These are phyloP conservation scores for Epichloe baconii DNA, from an alignment of 2,329 filamentous ascomycete genomes.

Conservation along the genomic window DNA sequence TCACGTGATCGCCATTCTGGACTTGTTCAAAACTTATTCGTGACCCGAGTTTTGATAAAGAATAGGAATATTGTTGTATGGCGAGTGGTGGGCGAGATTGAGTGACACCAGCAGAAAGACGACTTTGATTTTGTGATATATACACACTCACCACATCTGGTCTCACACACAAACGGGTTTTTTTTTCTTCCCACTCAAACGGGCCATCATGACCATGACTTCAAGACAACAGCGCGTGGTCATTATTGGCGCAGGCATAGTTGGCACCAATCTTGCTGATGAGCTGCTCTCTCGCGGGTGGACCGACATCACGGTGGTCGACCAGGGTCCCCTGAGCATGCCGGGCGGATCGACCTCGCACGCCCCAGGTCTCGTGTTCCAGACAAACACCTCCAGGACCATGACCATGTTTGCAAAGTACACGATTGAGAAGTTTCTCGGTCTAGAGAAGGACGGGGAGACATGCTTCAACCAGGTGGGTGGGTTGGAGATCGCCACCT, in stretches of 20 bases:
- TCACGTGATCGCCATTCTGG: not conserved
- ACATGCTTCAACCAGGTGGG: conserved; percentile 50
- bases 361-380: conserved; percentile 51
- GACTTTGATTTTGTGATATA: no score
- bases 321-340: conserved; percentile 49
- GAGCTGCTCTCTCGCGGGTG: conserved; percentile 50
- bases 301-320: conserved; percentile 49
- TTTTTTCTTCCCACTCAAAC: no score
- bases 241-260: conserved; percentile 51
- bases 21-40: no score
- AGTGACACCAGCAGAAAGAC: no score
- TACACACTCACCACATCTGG: no score
- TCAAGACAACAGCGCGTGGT: conserved; percentile 31
- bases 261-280: conserved; percentile 50
- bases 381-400: conserved; percentile 44
- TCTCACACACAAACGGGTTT: no score
- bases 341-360: conserved; percentile 54
- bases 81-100: no score
- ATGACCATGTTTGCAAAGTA: conserved; percentile 47
- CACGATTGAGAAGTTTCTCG: conserved; percentile 46
- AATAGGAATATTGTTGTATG: no score
- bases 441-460: conserved; percentile 25
- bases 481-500: conserved; percentile 49
- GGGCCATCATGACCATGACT: conserved; percentile 15
- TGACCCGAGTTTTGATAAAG: not conserved